Evolutionary conservation across 1,284 basidiomycete genomes (phyloP), one percentile per base, ranked within the genome.

Genomic region (Cutaneotrichosporon cutaneum): DNA sequence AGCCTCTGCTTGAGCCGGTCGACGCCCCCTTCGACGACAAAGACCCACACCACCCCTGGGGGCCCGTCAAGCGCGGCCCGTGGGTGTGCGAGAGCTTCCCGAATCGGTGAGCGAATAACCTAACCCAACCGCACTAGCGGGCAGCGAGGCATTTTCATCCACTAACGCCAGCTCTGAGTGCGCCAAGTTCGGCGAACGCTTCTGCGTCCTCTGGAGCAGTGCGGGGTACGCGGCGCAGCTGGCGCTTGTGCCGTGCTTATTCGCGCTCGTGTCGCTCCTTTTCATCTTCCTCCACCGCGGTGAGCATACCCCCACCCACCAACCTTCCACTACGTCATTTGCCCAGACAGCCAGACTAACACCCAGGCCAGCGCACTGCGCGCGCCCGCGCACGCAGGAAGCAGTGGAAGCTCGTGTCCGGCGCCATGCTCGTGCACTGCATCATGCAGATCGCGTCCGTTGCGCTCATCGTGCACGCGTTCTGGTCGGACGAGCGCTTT

Each of bases 341-440:
- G n/a, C 27, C 18, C 22, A 24, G 14, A 3, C 11, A n/a, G n/a
- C 11, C 2, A 32, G 16, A 30, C 56, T 58, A 24, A 58, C 56
- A 56, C 33, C 35, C 57, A 76, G 73, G 76, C 18, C 68, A 76
- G 36, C 66, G 74, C 18, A 73, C 72, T 4, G 74, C 74, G n/a
- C 65, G 78, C 50, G 78, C 77, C 6, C 69, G 72, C 55, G 75
- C 77, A 6, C 65, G 78, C 30, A 60, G 74, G 62, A 72, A 77
- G 48, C 77, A 78, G 44, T 80, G 78, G 78, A 79, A 78, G 66
- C 71, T 80, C 35, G 77, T 80, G 10, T 78, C 77, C 0, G 74
- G 68, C 13, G 74, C 77, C 2, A 78, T 78, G 76, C 56, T 72
- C 26, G 73, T 78, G 18, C 78, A 80, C 60, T 74, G 72, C 45